Percentiles rank a stretch among this genome's conserved stretches.
phyloP scores from a whole-genome alignment of 2,329 filamentous ascomycete genomes.

The Neospermospora avenae region DNA sequence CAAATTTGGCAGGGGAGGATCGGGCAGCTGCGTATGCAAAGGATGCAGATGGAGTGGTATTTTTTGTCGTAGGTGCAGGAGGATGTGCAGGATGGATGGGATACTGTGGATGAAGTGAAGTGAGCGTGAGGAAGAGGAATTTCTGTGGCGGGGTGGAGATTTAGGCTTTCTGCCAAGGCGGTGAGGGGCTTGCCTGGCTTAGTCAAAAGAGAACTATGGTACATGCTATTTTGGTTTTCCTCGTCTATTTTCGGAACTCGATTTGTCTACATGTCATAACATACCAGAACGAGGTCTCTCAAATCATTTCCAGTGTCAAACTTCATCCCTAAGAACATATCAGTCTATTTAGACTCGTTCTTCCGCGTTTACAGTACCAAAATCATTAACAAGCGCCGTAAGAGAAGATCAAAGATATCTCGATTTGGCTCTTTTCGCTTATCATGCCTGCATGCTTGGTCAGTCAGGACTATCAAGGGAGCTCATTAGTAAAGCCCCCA shows the following conservation, averaged over 20 bases:
- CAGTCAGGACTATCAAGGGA: neutral
- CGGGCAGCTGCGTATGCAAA: neutral
- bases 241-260: slow-evolving; percentile 7
- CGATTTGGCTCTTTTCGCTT: neutral
- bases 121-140: neutral
- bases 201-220: neutral
- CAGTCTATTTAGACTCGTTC: neutral
- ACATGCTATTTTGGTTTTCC: neutral
- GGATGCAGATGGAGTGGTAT: neutral
- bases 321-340: no score
- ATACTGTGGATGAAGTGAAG: neutral
- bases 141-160: slow-evolving; percentile 6
- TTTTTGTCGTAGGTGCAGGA: slow-evolving; percentile 3
- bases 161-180: neutral
- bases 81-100: neutral
- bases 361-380: neutral
- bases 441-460: slow-evolving; percentile 12
- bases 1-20: neutral
- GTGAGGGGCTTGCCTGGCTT: slow-evolving; percentile 2
- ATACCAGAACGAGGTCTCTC: no score
- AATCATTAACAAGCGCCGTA: neutral
- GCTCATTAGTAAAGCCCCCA: slow-evolving; percentile 7
- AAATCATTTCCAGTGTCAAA: neutral
- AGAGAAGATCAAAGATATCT: neutral
- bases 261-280: neutral